phyloP scores from a whole-genome alignment of 805 yeast genomes.

The Candida methanosorbosa region DNA sequence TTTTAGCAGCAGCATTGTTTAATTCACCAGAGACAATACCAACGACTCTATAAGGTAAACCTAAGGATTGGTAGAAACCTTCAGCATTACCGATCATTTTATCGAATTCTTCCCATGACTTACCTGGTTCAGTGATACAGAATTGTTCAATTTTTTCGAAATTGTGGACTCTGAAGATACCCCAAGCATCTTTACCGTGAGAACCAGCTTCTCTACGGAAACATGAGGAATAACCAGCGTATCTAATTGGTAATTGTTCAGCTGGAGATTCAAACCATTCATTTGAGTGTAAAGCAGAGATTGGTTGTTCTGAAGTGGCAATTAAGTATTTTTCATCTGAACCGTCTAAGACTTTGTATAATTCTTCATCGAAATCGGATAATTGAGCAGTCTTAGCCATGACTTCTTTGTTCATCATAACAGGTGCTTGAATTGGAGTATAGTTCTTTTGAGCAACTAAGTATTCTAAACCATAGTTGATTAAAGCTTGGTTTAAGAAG shows the following conservation, averaged over 20 bases:
- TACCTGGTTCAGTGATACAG: constrained; percentile 92
- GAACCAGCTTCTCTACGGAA: constrained; percentile 99
- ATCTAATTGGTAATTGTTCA: constrained; percentile 93
- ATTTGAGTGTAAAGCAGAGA: constrained; percentile 91
- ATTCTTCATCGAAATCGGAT: constrained; percentile 95
- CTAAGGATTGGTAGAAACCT: constrained; percentile 86
- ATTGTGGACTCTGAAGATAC: constrained; percentile 97
- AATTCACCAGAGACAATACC: constrained; percentile 98
- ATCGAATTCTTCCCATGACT: constrained; percentile 96
- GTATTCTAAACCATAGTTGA: constrained; percentile 88
- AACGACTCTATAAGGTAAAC: constrained; percentile 93
- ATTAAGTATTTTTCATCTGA: constrained; percentile 95
- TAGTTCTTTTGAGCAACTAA: constrained; percentile 64
- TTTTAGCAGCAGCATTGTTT: constrained; percentile 98
- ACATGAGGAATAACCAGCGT: constrained; percentile 97
- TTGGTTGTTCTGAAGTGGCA: constrained; percentile 99
- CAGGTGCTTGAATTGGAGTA: constrained; percentile 94
- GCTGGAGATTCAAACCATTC: constrained; percentile 98
- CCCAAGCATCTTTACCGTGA: constrained; percentile 99
- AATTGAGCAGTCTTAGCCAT: constrained; percentile 99
- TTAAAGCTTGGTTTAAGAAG: constrained; percentile 94
- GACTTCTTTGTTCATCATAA: constrained; percentile 98
- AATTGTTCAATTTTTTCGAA: constrained; percentile 98
- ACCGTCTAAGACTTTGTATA: constrained; percentile 95
- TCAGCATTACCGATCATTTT: constrained; percentile 88